Conservation (phyloP, 2,329 filamentous ascomycete species). For the Neonectria ditissima region DNA sequence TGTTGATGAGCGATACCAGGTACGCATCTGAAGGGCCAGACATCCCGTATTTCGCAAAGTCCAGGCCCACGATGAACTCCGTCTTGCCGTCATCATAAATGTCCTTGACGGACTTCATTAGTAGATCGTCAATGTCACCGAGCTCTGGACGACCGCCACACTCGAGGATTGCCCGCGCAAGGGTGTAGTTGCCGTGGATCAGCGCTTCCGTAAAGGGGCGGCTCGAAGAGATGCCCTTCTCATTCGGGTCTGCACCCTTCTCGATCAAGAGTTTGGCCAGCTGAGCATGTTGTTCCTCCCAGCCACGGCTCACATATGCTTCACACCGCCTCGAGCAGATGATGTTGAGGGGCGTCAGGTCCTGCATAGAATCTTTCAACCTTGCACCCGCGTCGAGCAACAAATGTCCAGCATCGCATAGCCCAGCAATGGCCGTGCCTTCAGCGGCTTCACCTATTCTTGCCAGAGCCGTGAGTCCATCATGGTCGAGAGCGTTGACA, state of each 20-base stretch:
- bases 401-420: slow-evolving; percentile 41
- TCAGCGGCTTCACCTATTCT: slow-evolving; percentile 43
- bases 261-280: slow-evolving; percentile 43
- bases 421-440: slow-evolving; percentile 34
- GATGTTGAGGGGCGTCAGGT: slow-evolving; percentile 42
- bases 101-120: slow-evolving; percentile 37
- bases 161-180: slow-evolving; percentile 41
- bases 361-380: slow-evolving; percentile 36
- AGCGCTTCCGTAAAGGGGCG: slow-evolving; percentile 44
- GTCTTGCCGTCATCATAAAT: slow-evolving; percentile 45
- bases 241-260: slow-evolving; percentile 42
- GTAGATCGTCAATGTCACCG: slow-evolving; percentile 38
- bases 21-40: slow-evolving; percentile 38
- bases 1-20: slow-evolving; percentile 35
- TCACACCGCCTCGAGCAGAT: slow-evolving; percentile 43
- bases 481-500: slow-evolving; percentile 42
- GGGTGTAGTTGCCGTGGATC: slow-evolving; percentile 37
- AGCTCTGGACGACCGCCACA: slow-evolving; percentile 41
- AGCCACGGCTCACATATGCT: slow-evolving; percentile 38
- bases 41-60: slow-evolving; percentile 41
- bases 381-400: slow-evolving; percentile 42
- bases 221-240: slow-evolving; percentile 36
- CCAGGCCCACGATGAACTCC: slow-evolving; percentile 38
- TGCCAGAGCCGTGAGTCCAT: slow-evolving; percentile 40
- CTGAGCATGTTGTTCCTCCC: slow-evolving; percentile 43